Conservation (phyloP, 306 rosid genomes). For the Luffa aegyptiaca region DNA sequence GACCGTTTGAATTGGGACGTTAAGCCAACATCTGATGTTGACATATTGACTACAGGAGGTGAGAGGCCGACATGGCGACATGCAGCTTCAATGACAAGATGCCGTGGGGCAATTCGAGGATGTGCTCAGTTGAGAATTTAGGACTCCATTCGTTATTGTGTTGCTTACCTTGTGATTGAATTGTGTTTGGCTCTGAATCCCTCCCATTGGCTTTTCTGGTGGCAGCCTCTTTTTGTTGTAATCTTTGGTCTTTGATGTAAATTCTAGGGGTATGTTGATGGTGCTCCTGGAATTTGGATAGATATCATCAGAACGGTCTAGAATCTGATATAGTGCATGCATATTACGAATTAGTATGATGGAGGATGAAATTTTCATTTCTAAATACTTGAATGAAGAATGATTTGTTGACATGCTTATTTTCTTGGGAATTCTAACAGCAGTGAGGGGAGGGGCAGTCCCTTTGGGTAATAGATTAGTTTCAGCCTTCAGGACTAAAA, state of each 20-base stretch:
- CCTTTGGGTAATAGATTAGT: too few relatives aligned
- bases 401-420: background rate
- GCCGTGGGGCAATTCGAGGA: constrained; percentile 84
- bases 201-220: background rate
- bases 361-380: background rate
- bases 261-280: background rate
- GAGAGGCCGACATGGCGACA: constrained; percentile 85
- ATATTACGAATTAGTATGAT: background rate
- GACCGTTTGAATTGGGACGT: constrained; percentile 69
- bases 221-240: constrained; percentile 7
- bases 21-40: constrained; percentile 72
- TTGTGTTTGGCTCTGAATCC: background rate
- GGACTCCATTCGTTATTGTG: constrained; percentile 12
- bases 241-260: constrained; percentile 5
- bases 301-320: background rate
- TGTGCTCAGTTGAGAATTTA: constrained; percentile 82
- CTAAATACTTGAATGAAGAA: constrained; percentile 5
- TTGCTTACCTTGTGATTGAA: background rate
- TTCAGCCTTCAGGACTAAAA: too few relatives aligned
- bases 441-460: too few relatives aligned
- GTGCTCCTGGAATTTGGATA: background rate
- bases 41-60: constrained; percentile 66
- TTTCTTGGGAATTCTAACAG: background rate
- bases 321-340: background rate
- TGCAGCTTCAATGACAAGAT: constrained; percentile 74